Percentiles rank a stretch among this genome's conserved stretches.
phyloP scores from a whole-genome alignment of 345 rosid genomes.

The Triadica sebifera region DNA sequence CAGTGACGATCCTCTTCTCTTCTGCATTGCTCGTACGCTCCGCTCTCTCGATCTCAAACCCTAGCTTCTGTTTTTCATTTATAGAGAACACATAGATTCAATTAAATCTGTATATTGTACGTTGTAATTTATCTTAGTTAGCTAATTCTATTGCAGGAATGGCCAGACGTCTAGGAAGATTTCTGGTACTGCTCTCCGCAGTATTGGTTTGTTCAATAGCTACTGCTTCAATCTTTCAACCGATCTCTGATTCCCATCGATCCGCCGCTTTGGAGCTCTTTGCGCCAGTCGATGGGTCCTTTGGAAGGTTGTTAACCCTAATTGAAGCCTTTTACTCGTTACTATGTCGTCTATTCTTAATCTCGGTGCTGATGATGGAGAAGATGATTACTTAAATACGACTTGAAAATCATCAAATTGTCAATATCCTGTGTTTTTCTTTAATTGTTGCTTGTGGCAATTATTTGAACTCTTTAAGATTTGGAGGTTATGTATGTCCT shows the following conservation, averaged over 20 bases:
- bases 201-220: constrained; percentile 41
- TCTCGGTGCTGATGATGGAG: not conserved
- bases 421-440: not conserved
- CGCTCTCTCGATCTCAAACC: not conserved
- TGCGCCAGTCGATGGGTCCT: constrained; percentile 56
- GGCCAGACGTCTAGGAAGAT: constrained; percentile 37
- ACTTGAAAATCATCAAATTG: no score
- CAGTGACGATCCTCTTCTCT: not conserved
- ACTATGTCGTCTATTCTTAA: not conserved
- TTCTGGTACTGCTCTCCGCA: constrained; percentile 38
- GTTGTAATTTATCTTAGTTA: not conserved
- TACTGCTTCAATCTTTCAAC: constrained; percentile 58
- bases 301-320: constrained; percentile 50
- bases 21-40: not conserved
- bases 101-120: not conserved
- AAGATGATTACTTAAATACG: not conserved
- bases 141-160: constrained; percentile 5
- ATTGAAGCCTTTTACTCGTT: not conserved
- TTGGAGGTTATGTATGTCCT: not conserved
- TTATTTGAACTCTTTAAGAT: not conserved
- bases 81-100: not conserved
- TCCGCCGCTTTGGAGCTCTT: constrained; percentile 86
- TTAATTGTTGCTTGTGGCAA: not conserved
- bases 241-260: constrained; percentile 85
- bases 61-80: not conserved